A percentile compares a stretch with the other conserved stretches of the same genome.
Evolutionary conservation across 2,329 filamentous ascomycete species (phyloP).

Genomic region (Dendryphion nanum): DNA sequence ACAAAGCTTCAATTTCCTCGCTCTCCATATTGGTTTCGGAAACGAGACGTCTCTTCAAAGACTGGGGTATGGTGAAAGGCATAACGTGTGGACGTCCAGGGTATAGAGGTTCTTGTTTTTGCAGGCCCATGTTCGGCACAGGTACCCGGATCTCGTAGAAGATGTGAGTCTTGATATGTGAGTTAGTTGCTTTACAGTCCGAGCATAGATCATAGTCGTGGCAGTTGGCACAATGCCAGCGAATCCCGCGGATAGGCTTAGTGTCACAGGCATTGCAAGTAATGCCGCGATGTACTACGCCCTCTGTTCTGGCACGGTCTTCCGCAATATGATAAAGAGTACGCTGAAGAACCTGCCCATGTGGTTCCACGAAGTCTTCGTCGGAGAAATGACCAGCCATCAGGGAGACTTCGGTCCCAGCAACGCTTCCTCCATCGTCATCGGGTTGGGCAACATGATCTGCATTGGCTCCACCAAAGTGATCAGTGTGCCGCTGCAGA

Average conservation of each 20-base stretch:
- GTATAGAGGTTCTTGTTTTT: conserved; percentile 57
- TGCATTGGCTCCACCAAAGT: conserved; percentile 8
- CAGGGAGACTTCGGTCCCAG: conserved; percentile 31
- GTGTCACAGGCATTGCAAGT: conserved; percentile 87
- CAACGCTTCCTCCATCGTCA: conserved; percentile 28
- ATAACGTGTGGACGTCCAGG: conserved; percentile 69
- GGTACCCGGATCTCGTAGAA: conserved; percentile 96
- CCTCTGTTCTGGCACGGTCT: conserved; percentile 82
- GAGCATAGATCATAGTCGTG: conserved; percentile 95
- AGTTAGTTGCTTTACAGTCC: conserved; percentile 74
- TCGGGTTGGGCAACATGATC: conserved; percentile 2
- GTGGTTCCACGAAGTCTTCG: conserved; percentile 40
- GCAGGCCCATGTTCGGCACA: conserved; percentile 74
- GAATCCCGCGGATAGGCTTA: conserved; percentile 84
- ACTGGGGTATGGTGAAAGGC: conserved; percentile 63
- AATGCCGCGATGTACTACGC: conserved; percentile 89
- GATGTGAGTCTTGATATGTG: conserved; percentile 86
- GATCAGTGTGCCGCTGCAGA: conserved; percentile 19
- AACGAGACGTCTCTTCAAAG: conserved; percentile 62
- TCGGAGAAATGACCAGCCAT: conserved; percentile 37
- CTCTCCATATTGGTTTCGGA: conserved; percentile 61
- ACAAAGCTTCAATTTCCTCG: conserved; percentile 86
- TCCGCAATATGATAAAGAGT: conserved; percentile 90
- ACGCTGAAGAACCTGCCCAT: conserved; percentile 78
- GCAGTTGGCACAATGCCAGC: conserved; percentile 94